phyloP scores from a whole-genome alignment of 2,329 filamentous ascomycete genomes.

The Paramyrothecium sp. region DNA sequence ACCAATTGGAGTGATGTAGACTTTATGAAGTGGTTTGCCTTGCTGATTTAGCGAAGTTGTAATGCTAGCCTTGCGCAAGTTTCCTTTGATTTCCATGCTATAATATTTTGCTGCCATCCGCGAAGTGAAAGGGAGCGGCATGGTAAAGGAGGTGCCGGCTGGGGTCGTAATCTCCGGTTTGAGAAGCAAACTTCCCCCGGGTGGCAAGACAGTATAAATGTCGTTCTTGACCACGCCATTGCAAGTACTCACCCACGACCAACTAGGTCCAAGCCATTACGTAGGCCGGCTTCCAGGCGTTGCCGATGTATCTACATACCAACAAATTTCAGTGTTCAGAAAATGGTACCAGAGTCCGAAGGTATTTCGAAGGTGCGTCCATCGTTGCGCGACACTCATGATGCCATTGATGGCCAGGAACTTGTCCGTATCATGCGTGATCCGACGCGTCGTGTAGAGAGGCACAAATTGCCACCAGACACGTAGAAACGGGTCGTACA shows the following conservation, averaged over 20 bases:
- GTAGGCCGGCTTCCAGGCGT: not conserved
- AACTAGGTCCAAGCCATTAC: not conserved
- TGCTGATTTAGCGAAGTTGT: not conserved
- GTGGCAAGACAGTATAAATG: not conserved
- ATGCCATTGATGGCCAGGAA: constrained; percentile 3
- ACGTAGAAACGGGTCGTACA: not conserved
- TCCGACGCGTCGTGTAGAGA: not conserved
- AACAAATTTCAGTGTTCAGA: not conserved
- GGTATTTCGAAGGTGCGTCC: not conserved
- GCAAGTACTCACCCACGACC: constrained; percentile 1
- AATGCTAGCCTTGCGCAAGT: not conserved
- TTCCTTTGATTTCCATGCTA: not conserved
- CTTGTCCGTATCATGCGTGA: not conserved
- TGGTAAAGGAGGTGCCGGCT: not conserved
- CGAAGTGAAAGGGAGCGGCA: not conserved
- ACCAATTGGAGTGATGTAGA: not conserved
- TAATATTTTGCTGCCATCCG: not conserved
- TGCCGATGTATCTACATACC: not conserved
- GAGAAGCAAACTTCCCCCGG: not conserved
- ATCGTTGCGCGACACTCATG: not conserved
- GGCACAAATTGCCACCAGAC: constrained; percentile 1
- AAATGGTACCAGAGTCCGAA: constrained; percentile 1
- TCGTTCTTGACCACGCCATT: not conserved
- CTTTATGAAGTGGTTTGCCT: not conserved
- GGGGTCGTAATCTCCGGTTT: not conserved